Base-by-base conservation (phyloP, 352 stramenopile genomes). In the Thraustochytrium striatum region DNA sequence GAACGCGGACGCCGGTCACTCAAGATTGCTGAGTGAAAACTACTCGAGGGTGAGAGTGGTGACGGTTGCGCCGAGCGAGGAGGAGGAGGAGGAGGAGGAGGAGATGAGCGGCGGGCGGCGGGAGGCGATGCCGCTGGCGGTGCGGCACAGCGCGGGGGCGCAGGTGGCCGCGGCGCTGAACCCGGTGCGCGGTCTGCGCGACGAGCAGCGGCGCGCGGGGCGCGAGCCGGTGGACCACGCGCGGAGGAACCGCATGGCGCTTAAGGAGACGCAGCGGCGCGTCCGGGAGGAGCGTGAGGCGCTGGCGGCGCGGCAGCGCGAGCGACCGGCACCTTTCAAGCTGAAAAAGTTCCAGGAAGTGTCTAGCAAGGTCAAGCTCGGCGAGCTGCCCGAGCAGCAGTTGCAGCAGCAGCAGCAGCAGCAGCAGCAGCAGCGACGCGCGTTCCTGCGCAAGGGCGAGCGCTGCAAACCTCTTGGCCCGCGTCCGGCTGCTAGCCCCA, bases 281-380 rank as follows among this genome's bases (percentile, higher is more conserved):
- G 36, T 50, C 32, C 38, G 52, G 33, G 43, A 72, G 61, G 58
- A 61, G 58, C 30, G 50, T 25, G 58, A 73, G 52, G 59, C 39
- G 19, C 30, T 52, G 39, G 61, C 38, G 7, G 8, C 33, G 8
- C 9, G 28, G 62, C 68, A 72, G 38, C 44, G 68, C 21, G 65
- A 30, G 16, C 33, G 35, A 38, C 59, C 59, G 5, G 38, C 25
- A n/a, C 61, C 50, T 0, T 78, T 59, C 72, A 81, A 81, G 61
- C 41, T 81, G 25, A 81, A 81, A 30, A 72, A 75, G 35, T 81
- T 81, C 52, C 33, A 53, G 19, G 62, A 81, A 36, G 72, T 81
- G 35, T 5, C n/a, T n/a, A n/a, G n/a, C n/a, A n/a, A n/a, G n/a
- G n/a, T n/a, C n/a, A n/a, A n/a, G n/a, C n/a, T n/a, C n/a, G n/a